Evolutionary conservation across 305 asterid genomes (phyloP).

Genomic region (Rubia occidens): DNA sequence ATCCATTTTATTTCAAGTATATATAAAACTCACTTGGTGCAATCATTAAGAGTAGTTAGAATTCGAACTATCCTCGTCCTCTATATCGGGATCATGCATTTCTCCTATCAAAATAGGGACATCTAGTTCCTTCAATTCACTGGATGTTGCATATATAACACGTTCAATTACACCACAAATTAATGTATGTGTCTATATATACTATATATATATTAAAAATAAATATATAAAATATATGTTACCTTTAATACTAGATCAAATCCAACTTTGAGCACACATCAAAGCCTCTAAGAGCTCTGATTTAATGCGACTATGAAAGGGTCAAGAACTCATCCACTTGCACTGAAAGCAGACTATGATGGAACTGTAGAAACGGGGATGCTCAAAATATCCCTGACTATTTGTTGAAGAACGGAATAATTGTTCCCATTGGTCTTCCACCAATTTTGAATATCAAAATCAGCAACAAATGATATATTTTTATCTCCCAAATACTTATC

Average conservation of each 20-base stretch:
- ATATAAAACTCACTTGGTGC: too few species aligned
- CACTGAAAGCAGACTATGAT: not conserved
- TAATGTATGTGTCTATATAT: not conserved
- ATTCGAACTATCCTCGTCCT: too few species aligned
- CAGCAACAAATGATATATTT: not conserved
- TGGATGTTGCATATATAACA: too few species aligned
- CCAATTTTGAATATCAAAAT: not conserved
- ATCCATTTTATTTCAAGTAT: too few species aligned
- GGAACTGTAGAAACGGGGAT: not conserved
- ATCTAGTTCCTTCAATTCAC: too few species aligned
- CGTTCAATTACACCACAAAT: too few species aligned
- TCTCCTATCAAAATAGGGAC: too few species aligned
- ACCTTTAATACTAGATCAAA: not conserved
- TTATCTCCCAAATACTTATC: not conserved
- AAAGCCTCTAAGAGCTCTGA: not conserved
- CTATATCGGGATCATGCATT: too few species aligned
- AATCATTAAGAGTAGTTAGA: too few species aligned
- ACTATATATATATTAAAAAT: too few species aligned
- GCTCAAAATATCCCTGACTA: not conserved
- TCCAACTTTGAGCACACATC: not conserved
- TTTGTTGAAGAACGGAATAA: not conserved
- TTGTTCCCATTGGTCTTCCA: not conserved
- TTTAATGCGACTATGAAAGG: not conserved
- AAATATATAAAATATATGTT: too few species aligned
- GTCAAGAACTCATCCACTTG: not conserved